Evolutionary conservation across 2,329 filamentous ascomycete genomes (phyloP).

Genomic region (Tolypocladium nubicola): DNA sequence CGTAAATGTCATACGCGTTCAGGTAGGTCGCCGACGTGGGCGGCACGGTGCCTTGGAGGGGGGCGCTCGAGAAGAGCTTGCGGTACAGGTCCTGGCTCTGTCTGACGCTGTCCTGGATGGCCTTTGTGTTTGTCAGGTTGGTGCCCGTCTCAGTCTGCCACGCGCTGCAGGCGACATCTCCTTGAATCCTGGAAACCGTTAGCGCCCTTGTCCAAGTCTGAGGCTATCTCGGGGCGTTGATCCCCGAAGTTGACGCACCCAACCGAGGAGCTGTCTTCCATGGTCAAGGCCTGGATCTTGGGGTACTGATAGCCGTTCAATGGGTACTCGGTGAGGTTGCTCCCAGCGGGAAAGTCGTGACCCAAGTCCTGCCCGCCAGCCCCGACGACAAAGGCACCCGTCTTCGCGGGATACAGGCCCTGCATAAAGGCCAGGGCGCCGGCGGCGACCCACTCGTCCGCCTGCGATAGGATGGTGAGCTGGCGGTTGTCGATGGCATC

Average conservation of each 20-base stretch:
- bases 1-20: slow-evolving; percentile 43
- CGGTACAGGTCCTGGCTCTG: slow-evolving; percentile 30
- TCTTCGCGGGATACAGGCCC: slow-evolving; percentile 68
- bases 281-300: slow-evolving; percentile 45
- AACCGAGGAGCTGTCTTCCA: slow-evolving; percentile 31
- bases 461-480: slow-evolving; percentile 29
- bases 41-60: slow-evolving; percentile 27
- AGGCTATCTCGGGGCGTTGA: no score
- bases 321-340: slow-evolving; percentile 51
- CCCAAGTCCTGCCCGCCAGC: slow-evolving; percentile 28
- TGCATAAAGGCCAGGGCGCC: slow-evolving; percentile 73
- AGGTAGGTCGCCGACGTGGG: slow-evolving; percentile 26
- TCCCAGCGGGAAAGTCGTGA: slow-evolving; percentile 19
- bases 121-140: slow-evolving; percentile 13
- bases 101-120: slow-evolving; percentile 13
- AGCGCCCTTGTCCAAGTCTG: background rate
- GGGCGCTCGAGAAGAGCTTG: slow-evolving; percentile 24
- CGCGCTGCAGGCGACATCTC: slow-evolving; percentile 24
- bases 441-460: slow-evolving; percentile 43
- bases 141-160: slow-evolving; percentile 22
- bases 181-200: slow-evolving; percentile 21
- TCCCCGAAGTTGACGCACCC: slow-evolving; percentile 24
- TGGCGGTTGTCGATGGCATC: slow-evolving; percentile 39
- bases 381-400: slow-evolving; percentile 17
- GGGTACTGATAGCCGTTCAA: slow-evolving; percentile 75